A percentile compares a stretch with the other conserved stretches of the same genome.
Evolutionary conservation across 805 yeast genomes (phyloP).

Genomic region (Nakazawaea anatomiae): DNA sequence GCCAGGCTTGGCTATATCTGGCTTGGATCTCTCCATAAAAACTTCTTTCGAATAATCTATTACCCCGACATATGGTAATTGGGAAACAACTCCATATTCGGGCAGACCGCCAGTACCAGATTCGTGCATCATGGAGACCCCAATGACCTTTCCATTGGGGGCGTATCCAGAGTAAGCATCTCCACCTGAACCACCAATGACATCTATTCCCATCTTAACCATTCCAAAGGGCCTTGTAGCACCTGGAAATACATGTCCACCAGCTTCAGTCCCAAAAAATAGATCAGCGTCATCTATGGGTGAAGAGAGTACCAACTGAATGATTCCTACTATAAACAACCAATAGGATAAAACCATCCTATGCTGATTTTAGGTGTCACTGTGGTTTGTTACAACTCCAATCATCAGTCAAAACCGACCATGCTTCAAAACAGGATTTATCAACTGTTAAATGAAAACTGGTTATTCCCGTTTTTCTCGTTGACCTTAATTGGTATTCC

Average conservation of each 20-base stretch:
- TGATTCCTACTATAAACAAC: neutral
- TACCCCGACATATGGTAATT: conserved; percentile 21
- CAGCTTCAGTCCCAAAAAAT: conserved; percentile 28
- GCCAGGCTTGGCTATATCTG: conserved; percentile 22
- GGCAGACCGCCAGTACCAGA: conserved; percentile 36
- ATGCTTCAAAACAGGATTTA: too few relatives aligned
- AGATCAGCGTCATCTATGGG: conserved; percentile 19
- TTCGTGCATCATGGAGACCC: conserved; percentile 32
- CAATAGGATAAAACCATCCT: neutral
- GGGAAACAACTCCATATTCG: conserved; percentile 28
- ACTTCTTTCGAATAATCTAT: conserved; percentile 13
- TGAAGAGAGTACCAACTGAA: neutral
- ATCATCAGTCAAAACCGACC: too few relatives aligned
- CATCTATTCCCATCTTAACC: conserved; percentile 31
- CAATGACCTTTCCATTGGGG: conserved; percentile 24
- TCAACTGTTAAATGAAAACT: too few relatives aligned
- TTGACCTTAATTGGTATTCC: too few relatives aligned
- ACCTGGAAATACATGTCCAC: conserved; percentile 32
- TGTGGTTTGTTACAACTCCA: too few relatives aligned
- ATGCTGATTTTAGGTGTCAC: neutral
- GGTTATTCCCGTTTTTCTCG: too few relatives aligned
- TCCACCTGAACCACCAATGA: conserved; percentile 16
- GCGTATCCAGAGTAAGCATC: conserved; percentile 30
- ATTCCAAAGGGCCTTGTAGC: conserved; percentile 30
- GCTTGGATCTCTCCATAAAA: conserved; percentile 11